These are phyloP conservation scores for Crucibulum laeve DNA, from an alignment of 768 basidiomycete species.

Conservation along the genomic window DNA sequence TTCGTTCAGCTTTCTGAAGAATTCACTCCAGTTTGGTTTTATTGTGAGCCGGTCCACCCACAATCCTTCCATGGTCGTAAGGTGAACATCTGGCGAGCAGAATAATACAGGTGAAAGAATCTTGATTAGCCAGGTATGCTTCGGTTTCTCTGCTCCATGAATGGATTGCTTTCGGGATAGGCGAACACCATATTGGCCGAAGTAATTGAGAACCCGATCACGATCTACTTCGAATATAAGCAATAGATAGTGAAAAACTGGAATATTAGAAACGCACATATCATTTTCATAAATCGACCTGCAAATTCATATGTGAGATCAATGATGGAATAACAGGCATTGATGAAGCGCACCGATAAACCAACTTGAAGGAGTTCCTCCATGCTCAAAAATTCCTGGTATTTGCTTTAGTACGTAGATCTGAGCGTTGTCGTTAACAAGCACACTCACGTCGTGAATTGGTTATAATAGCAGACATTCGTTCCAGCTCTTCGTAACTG, in stretches of 20 bases:
- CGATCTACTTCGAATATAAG: slow-evolving; percentile 1
- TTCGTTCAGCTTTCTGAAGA: slow-evolving; percentile 27
- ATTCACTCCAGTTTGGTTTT: slow-evolving; percentile 32
- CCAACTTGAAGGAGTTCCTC: not conserved
- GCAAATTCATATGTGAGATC: not conserved
- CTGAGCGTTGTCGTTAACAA: too few relatives aligned
- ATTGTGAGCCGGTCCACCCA: slow-evolving; percentile 42
- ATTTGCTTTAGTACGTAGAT: not conserved
- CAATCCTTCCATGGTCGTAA: slow-evolving; percentile 34
- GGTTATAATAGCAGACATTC: not conserved
- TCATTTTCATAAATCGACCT: slow-evolving; percentile 12
- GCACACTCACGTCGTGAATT: not conserved
- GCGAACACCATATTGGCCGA: slow-evolving; percentile 40
- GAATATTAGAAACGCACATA: slow-evolving; percentile 2
- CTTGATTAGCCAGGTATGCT: slow-evolving; percentile 26
- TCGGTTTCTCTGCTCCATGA: slow-evolving; percentile 16
- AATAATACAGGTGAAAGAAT: slow-evolving; percentile 38
- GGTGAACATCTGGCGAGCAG: slow-evolving; percentile 36
- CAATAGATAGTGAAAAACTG: not conserved
- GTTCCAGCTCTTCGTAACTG: slow-evolving; percentile 7
- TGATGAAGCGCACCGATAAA: not conserved
- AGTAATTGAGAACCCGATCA: slow-evolving; percentile 32
- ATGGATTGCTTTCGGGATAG: slow-evolving; percentile 28
- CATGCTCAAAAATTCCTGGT: not conserved
- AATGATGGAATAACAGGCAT: not conserved